These are phyloP conservation scores for Talaromyces piceae DNA, from an alignment of 2,329 filamentous ascomycete species.

Conservation along the genomic window DNA sequence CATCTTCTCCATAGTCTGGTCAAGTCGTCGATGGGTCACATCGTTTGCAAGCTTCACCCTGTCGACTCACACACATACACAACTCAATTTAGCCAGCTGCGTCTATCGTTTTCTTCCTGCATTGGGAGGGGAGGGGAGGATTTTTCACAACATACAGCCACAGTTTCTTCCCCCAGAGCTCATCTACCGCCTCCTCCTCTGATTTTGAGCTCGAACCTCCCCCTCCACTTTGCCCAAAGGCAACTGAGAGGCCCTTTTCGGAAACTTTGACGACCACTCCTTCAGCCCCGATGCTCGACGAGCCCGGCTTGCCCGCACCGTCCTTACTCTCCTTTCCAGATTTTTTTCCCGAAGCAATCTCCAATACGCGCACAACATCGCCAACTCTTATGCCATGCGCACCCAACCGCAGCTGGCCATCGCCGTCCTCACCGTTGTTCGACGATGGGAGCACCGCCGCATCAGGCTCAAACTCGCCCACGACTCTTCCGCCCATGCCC, in stretches of 20 bases:
- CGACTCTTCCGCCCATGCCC: constrained; percentile 81
- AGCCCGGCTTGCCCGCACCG: constrained; percentile 22
- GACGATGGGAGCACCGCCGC: constrained; percentile 50
- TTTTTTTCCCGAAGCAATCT: constrained; percentile 24
- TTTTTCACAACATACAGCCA: constrained; percentile 56
- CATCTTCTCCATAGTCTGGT: constrained; percentile 55
- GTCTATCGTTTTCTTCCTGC: background rate
- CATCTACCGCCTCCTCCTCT: constrained; percentile 37
- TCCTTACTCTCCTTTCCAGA: constrained; percentile 24
- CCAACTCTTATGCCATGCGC: constrained; percentile 42
- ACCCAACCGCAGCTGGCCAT: constrained; percentile 35
- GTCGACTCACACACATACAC: constrained; percentile 8
- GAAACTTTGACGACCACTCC: constrained; percentile 41
- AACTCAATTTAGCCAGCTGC: constrained; percentile 12
- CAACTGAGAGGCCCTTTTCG: constrained; percentile 37
- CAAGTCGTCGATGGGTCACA: constrained; percentile 60
- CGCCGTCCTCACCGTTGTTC: constrained; percentile 22
- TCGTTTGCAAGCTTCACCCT: constrained; percentile 61
- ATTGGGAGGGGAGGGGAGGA: no score
- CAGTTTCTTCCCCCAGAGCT: constrained; percentile 50
- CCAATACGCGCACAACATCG: constrained; percentile 40
- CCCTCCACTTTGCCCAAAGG: constrained; percentile 34
- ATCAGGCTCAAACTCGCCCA: constrained; percentile 71
- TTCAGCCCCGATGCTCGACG: constrained; percentile 28
- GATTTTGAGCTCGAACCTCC: constrained; percentile 27